Evolutionary conservation across 768 basidiomycete species (phyloP).

Genomic region (Termitomyces sp.): DNA sequence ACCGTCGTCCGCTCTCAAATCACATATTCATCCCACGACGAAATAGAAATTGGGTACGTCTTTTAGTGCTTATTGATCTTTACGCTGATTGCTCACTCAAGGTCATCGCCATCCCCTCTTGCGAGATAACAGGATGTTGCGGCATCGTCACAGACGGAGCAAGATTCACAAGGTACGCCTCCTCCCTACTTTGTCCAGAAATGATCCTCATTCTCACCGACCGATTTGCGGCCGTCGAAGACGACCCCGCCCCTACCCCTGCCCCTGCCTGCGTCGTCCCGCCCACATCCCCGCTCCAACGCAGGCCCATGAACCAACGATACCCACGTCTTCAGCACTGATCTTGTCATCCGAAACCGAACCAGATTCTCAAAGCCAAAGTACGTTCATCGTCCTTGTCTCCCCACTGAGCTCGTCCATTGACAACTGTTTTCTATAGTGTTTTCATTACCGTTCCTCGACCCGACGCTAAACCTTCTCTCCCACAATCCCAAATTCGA

Average conservation of each 20-base stretch:
- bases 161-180: constrained; percentile 37
- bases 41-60: background rate
- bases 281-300: background rate
- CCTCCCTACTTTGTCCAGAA: background rate
- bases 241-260: background rate
- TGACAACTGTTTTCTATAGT: too few species aligned
- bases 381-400: constrained; percentile 6
- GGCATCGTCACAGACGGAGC: constrained; percentile 38
- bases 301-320: background rate
- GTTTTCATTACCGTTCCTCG: too few species aligned
- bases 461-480: too few species aligned
- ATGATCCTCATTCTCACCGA: background rate
- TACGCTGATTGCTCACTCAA: background rate
- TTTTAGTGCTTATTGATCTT: background rate
- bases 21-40: background rate
- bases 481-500: too few species aligned
- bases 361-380: constrained; percentile 21
- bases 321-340: constrained; percentile 14
- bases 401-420: too few species aligned
- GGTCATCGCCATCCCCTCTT: background rate
- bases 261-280: too few species aligned
- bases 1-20: background rate
- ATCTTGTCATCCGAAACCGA: constrained; percentile 24
- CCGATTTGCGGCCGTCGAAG: constrained; percentile 5
- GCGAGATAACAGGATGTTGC: background rate